Evolutionary conservation across 2,329 filamentous ascomycete species (phyloP).

Genomic region (Claviceps digitariae): DNA sequence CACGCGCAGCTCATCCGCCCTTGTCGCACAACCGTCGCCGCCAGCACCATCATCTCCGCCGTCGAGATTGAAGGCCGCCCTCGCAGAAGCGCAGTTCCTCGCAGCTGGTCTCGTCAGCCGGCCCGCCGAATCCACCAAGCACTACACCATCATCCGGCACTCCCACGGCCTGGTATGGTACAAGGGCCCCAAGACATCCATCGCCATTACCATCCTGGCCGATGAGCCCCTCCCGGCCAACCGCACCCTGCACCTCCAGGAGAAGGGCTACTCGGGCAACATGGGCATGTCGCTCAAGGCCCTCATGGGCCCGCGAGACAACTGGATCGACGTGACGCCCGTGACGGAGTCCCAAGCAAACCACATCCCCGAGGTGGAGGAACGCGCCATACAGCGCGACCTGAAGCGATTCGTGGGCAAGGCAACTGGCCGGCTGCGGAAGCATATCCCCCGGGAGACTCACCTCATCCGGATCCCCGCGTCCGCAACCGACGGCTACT

Average conservation of each 20-base stretch:
- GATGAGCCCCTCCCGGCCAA: slow-evolving; percentile 41
- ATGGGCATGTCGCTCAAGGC: slow-evolving; percentile 55
- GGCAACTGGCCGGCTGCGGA: slow-evolving; percentile 28
- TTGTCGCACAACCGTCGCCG: slow-evolving; percentile 1
- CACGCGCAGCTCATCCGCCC: slow-evolving; percentile 20
- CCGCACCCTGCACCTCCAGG: slow-evolving; percentile 53
- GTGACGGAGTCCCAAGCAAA: slow-evolving; percentile 28
- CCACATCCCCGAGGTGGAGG: slow-evolving; percentile 41
- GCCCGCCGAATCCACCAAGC: slow-evolving; percentile 49
- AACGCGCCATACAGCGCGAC: slow-evolving; percentile 55
- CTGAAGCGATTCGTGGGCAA: slow-evolving; percentile 50
- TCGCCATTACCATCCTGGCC: slow-evolving; percentile 51
- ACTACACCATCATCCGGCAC: slow-evolving; percentile 54
- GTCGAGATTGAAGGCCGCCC: slow-evolving; percentile 31
- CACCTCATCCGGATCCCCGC: slow-evolving; percentile 51
- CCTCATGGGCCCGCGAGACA: slow-evolving; percentile 41
- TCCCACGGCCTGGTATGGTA: slow-evolving; percentile 53
- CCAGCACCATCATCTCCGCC: slow-evolving; percentile 5
- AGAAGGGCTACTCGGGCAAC: slow-evolving; percentile 54
- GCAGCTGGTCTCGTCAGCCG: slow-evolving; percentile 51
- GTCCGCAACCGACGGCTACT: slow-evolving; percentile 51
- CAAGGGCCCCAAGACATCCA: slow-evolving; percentile 47
- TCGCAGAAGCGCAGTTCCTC: slow-evolving; percentile 49
- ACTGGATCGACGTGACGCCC: slow-evolving; percentile 59
- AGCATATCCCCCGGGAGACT: slow-evolving; percentile 46